Conservation (phyloP, 139 green algal genomes). For the Chlorella sp. region DNA sequence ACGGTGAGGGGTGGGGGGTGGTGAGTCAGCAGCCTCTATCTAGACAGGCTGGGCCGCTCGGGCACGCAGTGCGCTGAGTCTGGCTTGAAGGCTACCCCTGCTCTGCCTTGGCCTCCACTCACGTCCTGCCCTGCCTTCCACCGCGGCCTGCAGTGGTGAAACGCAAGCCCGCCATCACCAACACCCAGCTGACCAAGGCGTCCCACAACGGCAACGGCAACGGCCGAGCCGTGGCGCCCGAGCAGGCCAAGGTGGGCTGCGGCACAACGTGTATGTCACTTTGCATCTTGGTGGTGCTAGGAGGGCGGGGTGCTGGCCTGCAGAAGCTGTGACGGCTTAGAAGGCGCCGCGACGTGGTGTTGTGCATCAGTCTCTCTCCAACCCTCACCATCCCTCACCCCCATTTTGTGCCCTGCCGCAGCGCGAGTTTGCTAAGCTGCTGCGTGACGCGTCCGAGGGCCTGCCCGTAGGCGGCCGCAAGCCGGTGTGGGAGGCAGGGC, state of each 20-base stretch:
- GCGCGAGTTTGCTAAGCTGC: conserved; percentile 54
- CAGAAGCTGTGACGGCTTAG: too few relatives aligned
- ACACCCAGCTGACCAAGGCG: conserved; percentile 33
- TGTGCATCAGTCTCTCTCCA: too few relatives aligned
- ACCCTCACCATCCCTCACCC: too few relatives aligned
- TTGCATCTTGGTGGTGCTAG: too few relatives aligned
- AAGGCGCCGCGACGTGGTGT: too few relatives aligned
- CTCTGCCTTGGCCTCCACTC: neutral
- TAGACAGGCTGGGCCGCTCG: too few relatives aligned
- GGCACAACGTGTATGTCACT: too few relatives aligned
- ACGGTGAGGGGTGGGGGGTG: neutral
- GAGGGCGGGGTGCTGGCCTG: too few relatives aligned
- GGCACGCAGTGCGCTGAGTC: neutral
- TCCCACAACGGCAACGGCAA: conserved; percentile 35
- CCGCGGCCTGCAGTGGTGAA: conserved; percentile 17
- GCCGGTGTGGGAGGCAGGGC: conserved; percentile 74
- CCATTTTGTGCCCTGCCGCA: too few relatives aligned
- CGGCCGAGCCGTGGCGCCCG: neutral
- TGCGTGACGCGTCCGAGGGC: conserved; percentile 61
- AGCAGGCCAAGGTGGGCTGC: conserved; percentile 42
- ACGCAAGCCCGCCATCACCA: conserved; percentile 15
- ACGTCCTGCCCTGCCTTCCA: neutral
- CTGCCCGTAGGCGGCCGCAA: conserved; percentile 56
- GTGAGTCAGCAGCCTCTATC: neutral
- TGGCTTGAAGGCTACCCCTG: neutral